A percentile compares a stretch with the other conserved stretches of the same genome.
These are phyloP conservation scores for Zasmidium angulare DNA, from an alignment of 2,329 filamentous ascomycete species.

Conservation along the genomic window DNA sequence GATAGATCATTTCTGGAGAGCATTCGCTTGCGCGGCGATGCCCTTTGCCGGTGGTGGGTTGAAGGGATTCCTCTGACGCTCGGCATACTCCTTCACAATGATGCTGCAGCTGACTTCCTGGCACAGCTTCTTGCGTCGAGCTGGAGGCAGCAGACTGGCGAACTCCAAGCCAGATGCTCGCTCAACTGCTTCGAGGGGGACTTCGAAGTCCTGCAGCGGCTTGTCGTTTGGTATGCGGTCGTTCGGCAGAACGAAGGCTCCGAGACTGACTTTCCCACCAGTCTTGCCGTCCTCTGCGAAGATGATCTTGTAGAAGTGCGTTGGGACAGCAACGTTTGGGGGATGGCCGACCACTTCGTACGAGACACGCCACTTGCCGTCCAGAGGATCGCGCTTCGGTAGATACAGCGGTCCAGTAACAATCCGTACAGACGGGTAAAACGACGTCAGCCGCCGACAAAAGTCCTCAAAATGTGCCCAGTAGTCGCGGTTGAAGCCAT, in stretches of 20 bases:
- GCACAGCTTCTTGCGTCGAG: constrained; percentile 77
- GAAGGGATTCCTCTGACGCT: constrained; percentile 52
- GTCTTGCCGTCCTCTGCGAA: constrained; percentile 79
- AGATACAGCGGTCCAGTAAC: constrained; percentile 94
- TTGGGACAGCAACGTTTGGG: constrained; percentile 92
- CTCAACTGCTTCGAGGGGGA: constrained; percentile 89
- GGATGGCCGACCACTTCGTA: constrained; percentile 96
- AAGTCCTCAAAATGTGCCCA: constrained; percentile 99
- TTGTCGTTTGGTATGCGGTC: constrained; percentile 84
- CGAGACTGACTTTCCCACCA: constrained; percentile 76
- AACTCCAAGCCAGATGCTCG: constrained; percentile 91
- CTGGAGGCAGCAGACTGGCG: constrained; percentile 70
- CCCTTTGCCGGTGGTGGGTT: constrained; percentile 32
- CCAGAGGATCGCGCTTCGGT: constrained; percentile 73
- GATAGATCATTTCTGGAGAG: constrained; percentile 15
- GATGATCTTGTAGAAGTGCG: constrained; percentile 99
- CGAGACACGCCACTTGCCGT: constrained; percentile 91
- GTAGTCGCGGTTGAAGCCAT: constrained; percentile 98
- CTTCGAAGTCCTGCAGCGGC: constrained; percentile 87
- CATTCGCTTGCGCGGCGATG: constrained; percentile 18
- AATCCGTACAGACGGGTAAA: constrained; percentile 83
- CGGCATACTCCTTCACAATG: constrained; percentile 75
- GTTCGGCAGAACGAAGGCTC: constrained; percentile 94
- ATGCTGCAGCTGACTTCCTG: constrained; percentile 82
- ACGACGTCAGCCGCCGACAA: constrained; percentile 75